Percentiles rank a stretch among this genome's conserved stretches.
These are phyloP conservation scores for Fraxinus dipetala DNA, from an alignment of 305 asterid species.

Conservation along the genomic window DNA sequence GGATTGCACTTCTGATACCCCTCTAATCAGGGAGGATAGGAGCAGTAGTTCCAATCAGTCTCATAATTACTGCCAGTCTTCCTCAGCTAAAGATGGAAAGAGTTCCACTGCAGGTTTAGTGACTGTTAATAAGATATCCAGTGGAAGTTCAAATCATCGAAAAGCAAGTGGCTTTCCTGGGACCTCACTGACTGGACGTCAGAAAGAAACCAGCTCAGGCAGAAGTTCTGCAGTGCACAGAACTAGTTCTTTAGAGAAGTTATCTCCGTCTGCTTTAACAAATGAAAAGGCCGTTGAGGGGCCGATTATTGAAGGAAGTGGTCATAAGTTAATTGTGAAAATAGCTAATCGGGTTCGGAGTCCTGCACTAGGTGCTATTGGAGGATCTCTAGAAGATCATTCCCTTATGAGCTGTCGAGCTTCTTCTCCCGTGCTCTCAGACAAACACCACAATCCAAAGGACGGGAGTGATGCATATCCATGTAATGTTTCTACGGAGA, in stretches of 20 bases:
- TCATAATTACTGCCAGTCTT: slow-evolving; percentile 52
- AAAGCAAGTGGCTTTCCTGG: slow-evolving; percentile 51
- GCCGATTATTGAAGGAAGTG: slow-evolving; percentile 34
- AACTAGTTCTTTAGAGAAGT: slow-evolving; percentile 44
- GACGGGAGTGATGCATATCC: slow-evolving; percentile 38
- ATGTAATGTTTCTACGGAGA: slow-evolving; percentile 32
- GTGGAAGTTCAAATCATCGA: slow-evolving; percentile 49
- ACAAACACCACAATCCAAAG: slow-evolving; percentile 36
- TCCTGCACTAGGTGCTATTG: slow-evolving; percentile 53
- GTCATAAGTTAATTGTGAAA: slow-evolving; percentile 65
- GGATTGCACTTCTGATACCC: slow-evolving; percentile 45
- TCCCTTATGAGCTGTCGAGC: slow-evolving; percentile 41
- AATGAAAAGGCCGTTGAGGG: slow-evolving; percentile 51
- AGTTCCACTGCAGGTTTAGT: slow-evolving; percentile 45
- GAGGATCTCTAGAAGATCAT: slow-evolving; percentile 54
- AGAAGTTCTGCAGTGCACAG: slow-evolving; percentile 40
- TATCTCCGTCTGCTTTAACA: slow-evolving; percentile 36
- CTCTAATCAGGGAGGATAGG: slow-evolving; percentile 63
- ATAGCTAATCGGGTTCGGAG: slow-evolving; percentile 50
- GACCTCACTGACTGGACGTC: slow-evolving; percentile 34
- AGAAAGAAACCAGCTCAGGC: slow-evolving; percentile 48
- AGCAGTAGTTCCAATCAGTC: slow-evolving; percentile 83
- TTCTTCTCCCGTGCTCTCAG: slow-evolving; percentile 48
- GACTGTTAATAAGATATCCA: slow-evolving; percentile 48
- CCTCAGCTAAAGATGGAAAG: slow-evolving; percentile 60